Conservation (phyloP, 2,329 filamentous ascomycete genomes). For the Penicillium decumbens region DNA sequence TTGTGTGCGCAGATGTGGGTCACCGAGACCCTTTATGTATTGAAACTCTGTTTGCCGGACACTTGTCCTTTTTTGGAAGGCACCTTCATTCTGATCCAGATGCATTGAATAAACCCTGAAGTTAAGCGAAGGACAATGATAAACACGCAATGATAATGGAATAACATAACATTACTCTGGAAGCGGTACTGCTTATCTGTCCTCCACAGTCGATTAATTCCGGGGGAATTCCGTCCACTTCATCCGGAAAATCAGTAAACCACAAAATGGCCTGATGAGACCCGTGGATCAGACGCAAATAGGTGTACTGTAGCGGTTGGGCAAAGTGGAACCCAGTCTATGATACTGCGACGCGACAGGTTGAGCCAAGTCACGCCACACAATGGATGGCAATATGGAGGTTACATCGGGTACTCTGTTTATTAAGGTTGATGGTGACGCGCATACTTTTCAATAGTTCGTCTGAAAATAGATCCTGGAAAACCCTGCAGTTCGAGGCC, state of each 20-base stretch:
- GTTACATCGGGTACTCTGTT: neutral
- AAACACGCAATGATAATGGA: constrained; percentile 3
- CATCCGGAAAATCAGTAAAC: constrained; percentile 8
- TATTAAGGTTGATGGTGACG: no score
- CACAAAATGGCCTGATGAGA: constrained; percentile 1
- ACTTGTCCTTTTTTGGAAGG: constrained; percentile 2
- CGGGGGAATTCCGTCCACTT: constrained; percentile 2
- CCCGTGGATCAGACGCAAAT: neutral
- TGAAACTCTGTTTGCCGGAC: neutral
- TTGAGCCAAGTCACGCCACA: constrained; percentile 1
- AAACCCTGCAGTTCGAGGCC: no score
- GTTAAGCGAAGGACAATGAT: no score
- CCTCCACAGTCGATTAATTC: no score
- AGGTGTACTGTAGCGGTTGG: no score
- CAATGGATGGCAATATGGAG: constrained; percentile 1
- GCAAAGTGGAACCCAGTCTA: neutral
- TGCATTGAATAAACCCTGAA: no score
- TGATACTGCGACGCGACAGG: constrained; percentile 5
- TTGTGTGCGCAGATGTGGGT: constrained; percentile 2
- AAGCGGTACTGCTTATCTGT: no score
- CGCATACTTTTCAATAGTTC: no score
- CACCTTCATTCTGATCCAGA: no score
- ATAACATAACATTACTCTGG: constrained; percentile 8
- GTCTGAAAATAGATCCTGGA: no score
- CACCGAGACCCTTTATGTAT: constrained; percentile 4